Evolutionary conservation across 768 basidiomycete genomes (phyloP), one percentile per base, ranked within the genome.

Genomic region (Mycena vulgaris): DNA sequence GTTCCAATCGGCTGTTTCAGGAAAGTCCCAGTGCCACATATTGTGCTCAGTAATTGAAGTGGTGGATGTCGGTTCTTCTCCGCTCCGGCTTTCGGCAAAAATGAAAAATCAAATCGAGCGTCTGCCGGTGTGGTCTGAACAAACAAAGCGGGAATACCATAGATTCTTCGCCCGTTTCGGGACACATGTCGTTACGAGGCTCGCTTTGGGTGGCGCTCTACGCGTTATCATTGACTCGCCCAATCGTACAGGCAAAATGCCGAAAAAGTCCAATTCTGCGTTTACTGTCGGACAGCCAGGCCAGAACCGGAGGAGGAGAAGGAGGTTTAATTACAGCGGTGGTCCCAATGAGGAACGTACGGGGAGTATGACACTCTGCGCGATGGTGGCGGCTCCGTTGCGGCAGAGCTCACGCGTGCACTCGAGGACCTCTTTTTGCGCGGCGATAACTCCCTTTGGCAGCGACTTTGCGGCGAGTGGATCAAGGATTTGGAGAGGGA

Each of bases 401-500:
- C 56, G 27, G 13, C 56, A 10, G 35, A 66, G n/a, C 65, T 66
- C 17, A 66, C 47, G 16, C 21, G 14, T 42, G 17, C 42, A 25
- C 66, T 67, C 33, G 66, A 67, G 45, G 14, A 27, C 8, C 23
- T 59, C 40, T 67, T 67, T 35, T 9, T 17, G 25, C 64, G 27
- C 7, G 27, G 30, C n/a, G 5, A 25, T 5, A 37, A 31, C 6
- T 33, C 66, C 53, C 19, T 57, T 16, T 67, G 57, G 66, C 48
- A 58, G 5, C 19, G 37, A 14, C 8, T 51, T 25, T 49, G 57
- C 30, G 19, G 3, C 16, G 39, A 53, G 49, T 67, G 66, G 66
- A 57, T 67, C 57, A 40, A 58, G 14, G 57, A 39, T 17, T 40
- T 67, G n/a, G 57, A 67, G 48, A 58, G 42, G 48, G 66, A 67